phyloP scores from a whole-genome alignment of 352 stramenopile genomes.

The Globisporangium perplexum region DNA sequence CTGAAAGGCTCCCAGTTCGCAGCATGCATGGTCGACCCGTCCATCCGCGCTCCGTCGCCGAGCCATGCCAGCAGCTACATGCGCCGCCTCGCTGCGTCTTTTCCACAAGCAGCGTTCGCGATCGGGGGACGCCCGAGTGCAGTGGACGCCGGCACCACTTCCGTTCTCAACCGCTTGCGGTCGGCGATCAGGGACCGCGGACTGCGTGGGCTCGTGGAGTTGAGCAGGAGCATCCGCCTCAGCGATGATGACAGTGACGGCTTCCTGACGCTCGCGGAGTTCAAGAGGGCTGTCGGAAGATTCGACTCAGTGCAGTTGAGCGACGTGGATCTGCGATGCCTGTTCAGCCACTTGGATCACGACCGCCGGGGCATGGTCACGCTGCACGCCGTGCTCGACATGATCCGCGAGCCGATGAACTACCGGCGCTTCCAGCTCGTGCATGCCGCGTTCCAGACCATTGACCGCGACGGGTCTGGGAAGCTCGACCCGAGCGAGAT shows the following conservation, averaged over 20 bases:
- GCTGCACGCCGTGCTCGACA: slow-evolving; percentile 76
- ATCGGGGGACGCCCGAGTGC: slow-evolving; percentile 5
- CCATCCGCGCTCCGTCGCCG: slow-evolving; percentile 19
- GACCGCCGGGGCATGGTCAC: slow-evolving; percentile 64
- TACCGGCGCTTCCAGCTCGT: slow-evolving; percentile 59
- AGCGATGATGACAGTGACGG: slow-evolving; percentile 66
- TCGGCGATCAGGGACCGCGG: slow-evolving; percentile 43
- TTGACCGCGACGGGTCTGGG: slow-evolving; percentile 43
- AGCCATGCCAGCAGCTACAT: slow-evolving; percentile 8
- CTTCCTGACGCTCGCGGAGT: slow-evolving; percentile 63
- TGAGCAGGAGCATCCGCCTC: slow-evolving; percentile 64
- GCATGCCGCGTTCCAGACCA: slow-evolving; percentile 63
- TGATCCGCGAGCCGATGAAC: slow-evolving; percentile 80
- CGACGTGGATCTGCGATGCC: slow-evolving; percentile 59
- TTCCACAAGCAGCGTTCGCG: slow-evolving; percentile 1
- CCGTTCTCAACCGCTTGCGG: slow-evolving; percentile 48
- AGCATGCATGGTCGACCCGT: slow-evolving; percentile 50
- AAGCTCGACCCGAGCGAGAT: slow-evolving; percentile 58
- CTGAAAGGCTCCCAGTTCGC: slow-evolving; percentile 65
- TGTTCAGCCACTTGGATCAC: slow-evolving; percentile 78
- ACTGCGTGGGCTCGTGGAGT: slow-evolving; percentile 50
- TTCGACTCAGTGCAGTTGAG: slow-evolving; percentile 44
- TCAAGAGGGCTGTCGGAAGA: slow-evolving; percentile 53
- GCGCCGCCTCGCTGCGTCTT: background rate
- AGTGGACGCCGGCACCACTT: slow-evolving; percentile 49